These are phyloP conservation scores for Clarireedia homoeocarpa DNA, from an alignment of 2,329 filamentous ascomycete species.

Conservation along the genomic window DNA sequence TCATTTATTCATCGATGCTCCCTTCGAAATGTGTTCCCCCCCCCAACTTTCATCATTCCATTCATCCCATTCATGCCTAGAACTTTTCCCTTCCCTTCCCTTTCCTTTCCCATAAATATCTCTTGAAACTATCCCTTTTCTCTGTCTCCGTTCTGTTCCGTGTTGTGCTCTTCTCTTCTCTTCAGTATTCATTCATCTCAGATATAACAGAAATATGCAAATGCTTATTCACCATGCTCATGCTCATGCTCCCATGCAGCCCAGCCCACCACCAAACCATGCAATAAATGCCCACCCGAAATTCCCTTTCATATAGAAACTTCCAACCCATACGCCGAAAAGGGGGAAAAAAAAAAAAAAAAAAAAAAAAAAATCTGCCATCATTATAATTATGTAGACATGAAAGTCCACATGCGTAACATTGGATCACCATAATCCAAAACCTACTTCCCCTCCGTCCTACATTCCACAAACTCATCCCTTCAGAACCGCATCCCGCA, in stretches of 20 bases:
- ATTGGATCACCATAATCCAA: neutral
- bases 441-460: neutral
- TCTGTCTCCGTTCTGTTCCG: neutral
- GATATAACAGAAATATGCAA: too few relatives aligned
- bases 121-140: neutral
- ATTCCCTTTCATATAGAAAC: too few relatives aligned
- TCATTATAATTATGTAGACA: neutral
- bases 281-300: too few relatives aligned
- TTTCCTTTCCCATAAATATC: neutral
- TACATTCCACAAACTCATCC: neutral
- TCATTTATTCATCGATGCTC: neutral
- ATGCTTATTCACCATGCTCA: too few relatives aligned
- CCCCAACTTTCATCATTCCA: neutral
- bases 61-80: neutral
- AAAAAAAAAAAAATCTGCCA: neutral
- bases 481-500: neutral
- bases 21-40: neutral
- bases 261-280: neutral
- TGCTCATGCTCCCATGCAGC: too few relatives aligned
- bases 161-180: too few relatives aligned
- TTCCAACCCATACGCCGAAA: neutral
- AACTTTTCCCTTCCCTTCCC: neutral
- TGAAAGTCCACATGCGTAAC: too few relatives aligned
- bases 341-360: neutral
- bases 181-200: too few relatives aligned